phyloP scores from a whole-genome alignment of 108 stramenopile genomes.

The Cyclotella kingstonii region DNA sequence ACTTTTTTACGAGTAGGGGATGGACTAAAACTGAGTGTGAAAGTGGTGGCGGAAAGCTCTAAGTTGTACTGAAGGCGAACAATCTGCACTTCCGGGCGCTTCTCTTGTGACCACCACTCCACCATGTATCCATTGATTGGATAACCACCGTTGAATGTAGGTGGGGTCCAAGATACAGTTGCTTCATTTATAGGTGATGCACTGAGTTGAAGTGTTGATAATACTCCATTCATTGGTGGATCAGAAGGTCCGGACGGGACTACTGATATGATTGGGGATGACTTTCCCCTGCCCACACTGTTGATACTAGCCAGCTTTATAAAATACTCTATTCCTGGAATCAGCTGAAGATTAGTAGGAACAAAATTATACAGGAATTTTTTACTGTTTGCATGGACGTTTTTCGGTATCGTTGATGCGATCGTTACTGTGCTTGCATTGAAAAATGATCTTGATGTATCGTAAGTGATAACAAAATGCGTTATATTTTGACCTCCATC shows the following conservation, averaged over 20 bases:
- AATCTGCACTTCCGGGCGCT: conserved; percentile 53
- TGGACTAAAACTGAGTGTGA: conserved; percentile 54
- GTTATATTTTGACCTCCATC: conserved; percentile 62
- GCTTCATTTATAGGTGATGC: conserved; percentile 46
- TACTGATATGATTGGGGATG: conserved; percentile 25
- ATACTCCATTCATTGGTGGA: conserved; percentile 22
- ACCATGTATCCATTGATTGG: conserved; percentile 57
- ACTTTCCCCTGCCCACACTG: conserved; percentile 46
- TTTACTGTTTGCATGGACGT: conserved; percentile 21
- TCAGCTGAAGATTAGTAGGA: conserved; percentile 36
- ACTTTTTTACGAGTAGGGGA: conserved; percentile 35
- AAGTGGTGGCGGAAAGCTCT: conserved; percentile 37
- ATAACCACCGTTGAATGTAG: conserved; percentile 44
- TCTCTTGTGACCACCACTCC: conserved; percentile 58
- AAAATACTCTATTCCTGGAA: conserved; percentile 53
- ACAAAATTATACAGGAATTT: conserved; percentile 35
- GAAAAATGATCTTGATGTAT: conserved; percentile 41
- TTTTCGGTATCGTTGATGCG: conserved; percentile 7
- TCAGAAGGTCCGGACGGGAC: conserved; percentile 32
- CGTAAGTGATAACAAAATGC: conserved; percentile 53
- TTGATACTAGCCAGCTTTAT: conserved; percentile 58
- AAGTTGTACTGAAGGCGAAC: conserved; percentile 35
- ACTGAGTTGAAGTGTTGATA: conserved; percentile 28
- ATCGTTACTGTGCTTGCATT: conserved; percentile 13
- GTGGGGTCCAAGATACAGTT: conserved; percentile 51